These are phyloP conservation scores for Cornus suecica DNA, from an alignment of 148 eudicot genomes.

Conservation along the genomic window DNA sequence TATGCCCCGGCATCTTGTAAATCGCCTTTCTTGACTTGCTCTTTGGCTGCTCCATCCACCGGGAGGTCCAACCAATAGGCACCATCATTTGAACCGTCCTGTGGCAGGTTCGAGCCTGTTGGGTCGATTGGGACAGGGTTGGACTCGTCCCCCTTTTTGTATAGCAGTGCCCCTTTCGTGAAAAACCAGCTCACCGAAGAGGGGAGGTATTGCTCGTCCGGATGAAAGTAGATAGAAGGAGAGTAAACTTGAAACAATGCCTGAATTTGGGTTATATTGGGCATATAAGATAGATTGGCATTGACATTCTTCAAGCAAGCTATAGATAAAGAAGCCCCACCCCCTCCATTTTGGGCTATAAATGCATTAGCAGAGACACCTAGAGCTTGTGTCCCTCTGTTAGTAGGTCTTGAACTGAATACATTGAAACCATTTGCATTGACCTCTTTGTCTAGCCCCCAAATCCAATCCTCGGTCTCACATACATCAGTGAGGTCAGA, in stretches of 20 bases:
- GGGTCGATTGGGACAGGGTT: conserved; percentile 13
- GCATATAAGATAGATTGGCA: conserved; percentile 22
- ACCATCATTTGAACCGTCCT: conserved; percentile 27
- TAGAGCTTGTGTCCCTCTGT: conserved; percentile 9
- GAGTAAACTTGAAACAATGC: conserved; percentile 23
- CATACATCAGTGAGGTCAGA: conserved; percentile 18
- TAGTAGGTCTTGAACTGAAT: conserved; percentile 13
- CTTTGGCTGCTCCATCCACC: conserved; percentile 3
- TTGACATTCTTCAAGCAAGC: conserved; percentile 21
- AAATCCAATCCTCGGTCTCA: conserved; percentile 22
- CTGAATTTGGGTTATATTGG: conserved; percentile 22
- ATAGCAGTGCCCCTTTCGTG: conserved; percentile 20
- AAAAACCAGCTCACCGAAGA: conserved; percentile 32
- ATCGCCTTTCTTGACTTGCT: conserved; percentile 21
- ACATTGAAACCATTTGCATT: conserved; percentile 6
- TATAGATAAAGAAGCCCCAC: not conserved
- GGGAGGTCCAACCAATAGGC: conserved; percentile 31
- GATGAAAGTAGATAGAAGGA: conserved; percentile 31
- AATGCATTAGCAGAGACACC: conserved; percentile 15
- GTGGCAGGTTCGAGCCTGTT: conserved; percentile 27
- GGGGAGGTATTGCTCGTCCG: conserved; percentile 26
- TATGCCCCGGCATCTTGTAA: conserved; percentile 22
- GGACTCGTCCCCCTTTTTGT: conserved; percentile 24
- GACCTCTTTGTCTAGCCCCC: conserved; percentile 16
- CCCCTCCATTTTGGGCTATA: conserved; percentile 17